Evolutionary conservation across 2,329 filamentous ascomycete genomes (phyloP).

Genomic region (Mariannaea elegans): DNA sequence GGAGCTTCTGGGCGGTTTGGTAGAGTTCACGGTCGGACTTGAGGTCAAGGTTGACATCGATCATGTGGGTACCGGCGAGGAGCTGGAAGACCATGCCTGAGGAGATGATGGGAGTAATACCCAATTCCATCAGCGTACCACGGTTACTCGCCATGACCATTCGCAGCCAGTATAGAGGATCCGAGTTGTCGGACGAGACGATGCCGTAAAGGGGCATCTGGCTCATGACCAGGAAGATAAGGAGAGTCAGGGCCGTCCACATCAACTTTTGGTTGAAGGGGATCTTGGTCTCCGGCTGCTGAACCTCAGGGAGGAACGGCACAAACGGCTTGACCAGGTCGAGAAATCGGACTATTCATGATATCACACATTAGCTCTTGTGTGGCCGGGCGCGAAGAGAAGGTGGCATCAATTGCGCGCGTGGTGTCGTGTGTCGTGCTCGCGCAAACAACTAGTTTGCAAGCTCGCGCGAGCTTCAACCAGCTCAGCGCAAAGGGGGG

Average conservation of each 20-base stretch:
- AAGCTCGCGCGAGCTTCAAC: constrained; percentile 30
- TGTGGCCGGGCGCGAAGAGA: constrained; percentile 19
- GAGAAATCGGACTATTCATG: constrained; percentile 87
- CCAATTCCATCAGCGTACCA: constrained; percentile 94
- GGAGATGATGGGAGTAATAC: constrained; percentile 98
- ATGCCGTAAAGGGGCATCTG: constrained; percentile 99
- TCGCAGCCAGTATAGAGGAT: constrained; percentile 98
- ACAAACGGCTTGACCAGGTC: constrained; percentile 99
- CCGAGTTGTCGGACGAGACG: constrained; percentile 97
- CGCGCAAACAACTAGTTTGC: constrained; percentile 17
- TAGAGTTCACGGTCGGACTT: constrained; percentile 99
- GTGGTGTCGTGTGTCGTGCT: constrained; percentile 16
- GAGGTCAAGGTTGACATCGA: constrained; percentile 99
- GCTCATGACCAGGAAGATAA: constrained; percentile 99
- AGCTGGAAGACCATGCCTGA: constrained; percentile 99
- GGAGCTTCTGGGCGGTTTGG: constrained; percentile 99
- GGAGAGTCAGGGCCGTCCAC: constrained; percentile 92
- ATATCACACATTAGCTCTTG: constrained; percentile 39
- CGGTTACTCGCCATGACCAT: constrained; percentile 99
- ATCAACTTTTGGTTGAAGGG: constrained; percentile 99
- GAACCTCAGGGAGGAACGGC: constrained; percentile 99
- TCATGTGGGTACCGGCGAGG: constrained; percentile 98
- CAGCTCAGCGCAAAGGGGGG: constrained; percentile 25
- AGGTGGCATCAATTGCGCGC: constrained; percentile 40
- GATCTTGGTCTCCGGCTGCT: constrained; percentile 97